Evolutionary conservation across 208 protist genomes (phyloP), one percentile per base, ranked within the genome.

Genomic region (Leishmania aethiopica): DNA sequence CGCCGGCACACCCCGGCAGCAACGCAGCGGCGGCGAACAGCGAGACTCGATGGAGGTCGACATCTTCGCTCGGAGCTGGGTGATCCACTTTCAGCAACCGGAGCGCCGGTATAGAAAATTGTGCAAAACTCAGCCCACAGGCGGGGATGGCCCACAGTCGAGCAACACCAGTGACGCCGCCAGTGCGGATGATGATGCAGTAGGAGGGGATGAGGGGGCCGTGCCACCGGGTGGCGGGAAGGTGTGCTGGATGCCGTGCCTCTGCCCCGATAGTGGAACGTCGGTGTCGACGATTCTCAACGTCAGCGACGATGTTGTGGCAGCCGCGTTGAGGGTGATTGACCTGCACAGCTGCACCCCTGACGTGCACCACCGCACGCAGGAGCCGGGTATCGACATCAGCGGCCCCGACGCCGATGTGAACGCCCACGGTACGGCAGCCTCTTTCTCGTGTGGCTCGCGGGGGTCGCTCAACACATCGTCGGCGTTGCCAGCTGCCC

Each of bases 61-160:
- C 75, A 77, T 80, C 28, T 2, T 84, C 32, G 75, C 81, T 2
- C 75, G 81, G 28, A 80, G 70, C 45, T 80, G 76, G 76, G 70
- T 69, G 13, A 15, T 84, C 4, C 53, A 84, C 49, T 2, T 66
- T 3, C 74, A 22, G 40, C 57, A 59, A 59, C 60, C 55, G 47
- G 55, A 10, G 28, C 42, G 66, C 7, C 62, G 77, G 25, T 28
- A 77, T 35, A n/a, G 45, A 1, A 4, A 2, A 5, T 35, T 13
- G 22, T 0, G 22, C 53, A 32, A 42, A 17, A 3, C 10, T 11
- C 22, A 42, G 19, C 28, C 72, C 6, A 32, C 40, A 42, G 64
- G 45, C 11, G 13, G 10, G 64, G 32, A 53, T 53, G 49, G 13
- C 1, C 49, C 49, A 11, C 15, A 1, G 1, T 53, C 49, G 49